phyloP scores from a whole-genome alignment of 441 rosid genomes.

The Corymbia calophylla region DNA sequence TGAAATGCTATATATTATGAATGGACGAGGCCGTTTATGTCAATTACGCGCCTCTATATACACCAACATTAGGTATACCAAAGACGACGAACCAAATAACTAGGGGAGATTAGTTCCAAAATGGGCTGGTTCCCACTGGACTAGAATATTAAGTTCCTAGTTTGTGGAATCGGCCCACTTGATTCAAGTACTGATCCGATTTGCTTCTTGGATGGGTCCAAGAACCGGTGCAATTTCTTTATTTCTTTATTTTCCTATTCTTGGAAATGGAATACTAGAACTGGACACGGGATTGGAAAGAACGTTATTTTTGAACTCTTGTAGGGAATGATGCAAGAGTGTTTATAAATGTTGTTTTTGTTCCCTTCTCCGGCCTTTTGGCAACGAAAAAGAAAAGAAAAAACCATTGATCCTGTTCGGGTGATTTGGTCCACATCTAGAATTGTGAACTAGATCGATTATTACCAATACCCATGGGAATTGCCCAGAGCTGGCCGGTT shows the following conservation, averaged over 20 bases:
- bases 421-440: rapidly evolving
- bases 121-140: rapidly evolving
- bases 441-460: rapidly evolving
- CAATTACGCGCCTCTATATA: neutral
- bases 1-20: neutral
- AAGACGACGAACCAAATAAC: neutral
- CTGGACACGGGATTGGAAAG: neutral
- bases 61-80: neutral
- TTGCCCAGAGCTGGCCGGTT: rapidly evolving
- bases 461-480: rapidly evolving
- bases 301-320: neutral
- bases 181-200: rapidly evolving
- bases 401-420: rapidly evolving
- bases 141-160: rapidly evolving
- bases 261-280: neutral
- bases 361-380: neutral
- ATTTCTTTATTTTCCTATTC: neutral
- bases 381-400: neutral
- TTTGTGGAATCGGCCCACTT: neutral
- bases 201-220: rapidly evolving
- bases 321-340: neutral
- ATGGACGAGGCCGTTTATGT: neutral
- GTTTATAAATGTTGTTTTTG: neutral
- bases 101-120: rapidly evolving
- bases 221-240: neutral